Base-by-base conservation (phyloP, 1,284 basidiomycete genomes). In the Tylopilus sp. region DNA sequence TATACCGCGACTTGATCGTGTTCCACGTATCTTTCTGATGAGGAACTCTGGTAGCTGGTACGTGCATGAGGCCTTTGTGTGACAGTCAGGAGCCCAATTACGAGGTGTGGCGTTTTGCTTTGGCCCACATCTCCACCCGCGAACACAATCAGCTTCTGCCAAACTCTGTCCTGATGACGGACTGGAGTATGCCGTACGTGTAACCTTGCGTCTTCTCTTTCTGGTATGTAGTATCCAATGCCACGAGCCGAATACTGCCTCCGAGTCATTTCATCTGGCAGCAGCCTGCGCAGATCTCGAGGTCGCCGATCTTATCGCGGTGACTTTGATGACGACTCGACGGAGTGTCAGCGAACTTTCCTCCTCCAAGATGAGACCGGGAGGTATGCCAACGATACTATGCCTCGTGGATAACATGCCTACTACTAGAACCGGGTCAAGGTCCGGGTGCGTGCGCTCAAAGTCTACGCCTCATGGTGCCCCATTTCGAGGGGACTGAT, bases 1-100 rank as follows among this genome's bases (percentile, higher is more conserved):
- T 68, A 64, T 56, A 65, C 53, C 51, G 43, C 50, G 56, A 45
- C 55, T 46, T 22, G 56, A 52, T 47, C 47, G 37, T 52, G 48
- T 51, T 58, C 39, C 39, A 32, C 43, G 13, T n/a, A 49, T 44
- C 42, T 54, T 57, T 66, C 51, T 52, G 58, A 54, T 50, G 44
- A 45, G 19, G 41, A 50, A 9, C 24, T 42, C 48, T 35, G 45
- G 33, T 6, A 29, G 39, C 29, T 44, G 39, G 28, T 33, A 17
- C 32, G 11, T 36, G 39, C 62, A 61, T 29, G 62, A 57, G 58
- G 54, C 37, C 24, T 50, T 43, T 54, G 50, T 42, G 44, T 42
- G 46, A 37, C 41, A 24, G 28, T 26, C 39, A 22, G 37, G 31
- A n/a, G n/a, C 1, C 31, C 29, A 15, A 43, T 36, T 43, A 41